Evolutionary conservation across 164 flowering plant genomes (phyloP), one percentile per base, ranked within the genome.

Genomic region (Protea cynaroides): DNA sequence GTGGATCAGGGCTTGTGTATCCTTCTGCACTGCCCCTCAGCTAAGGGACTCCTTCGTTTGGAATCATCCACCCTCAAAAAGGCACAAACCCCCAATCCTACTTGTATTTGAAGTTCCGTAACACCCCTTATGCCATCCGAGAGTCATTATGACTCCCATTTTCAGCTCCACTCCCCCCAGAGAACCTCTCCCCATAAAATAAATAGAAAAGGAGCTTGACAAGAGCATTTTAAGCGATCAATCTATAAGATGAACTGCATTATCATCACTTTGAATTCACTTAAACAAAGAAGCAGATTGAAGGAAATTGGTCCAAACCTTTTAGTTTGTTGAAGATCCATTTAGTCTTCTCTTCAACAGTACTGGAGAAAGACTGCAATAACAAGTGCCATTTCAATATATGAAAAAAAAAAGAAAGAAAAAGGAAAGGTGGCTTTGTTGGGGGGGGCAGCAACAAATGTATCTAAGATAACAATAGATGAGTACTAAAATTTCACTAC

Each of bases 321-420:
- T 90, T 94, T 37, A 94, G 84, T 78, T 89, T 94, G 89, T 90
- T 87, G 86, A 90, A 94, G 43, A 91, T 37, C 97, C 98, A 87
- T 71, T 91, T 94, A 57, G 97, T 97, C 75, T 90, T 94, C 82
- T 90, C 95, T 77, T 94, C 98, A 43, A 94, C 95, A 56, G 95
- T 83, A 67, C 69, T 94, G 25, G 98, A 90, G 68, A 94, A 59
- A 56, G 83, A 69, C 97, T 90, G 92, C 69, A 77, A 75, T 1
- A 34, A 5, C 2, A n/a, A 62, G 65, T 7, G 19, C 3, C 23
- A 52, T 52, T 25, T 21, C 59, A 21, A 40, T 19, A 21, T 19
- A 34, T 61, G 2, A 13, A 61, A 65, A 0, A 19, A 8, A 21
- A 5, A 29, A 29, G 34, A 29, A 5, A 4, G 34, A 0, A 13